Evolutionary conservation across 257 asterid genomes (phyloP).

Genomic region (Solanum bukasovii): DNA sequence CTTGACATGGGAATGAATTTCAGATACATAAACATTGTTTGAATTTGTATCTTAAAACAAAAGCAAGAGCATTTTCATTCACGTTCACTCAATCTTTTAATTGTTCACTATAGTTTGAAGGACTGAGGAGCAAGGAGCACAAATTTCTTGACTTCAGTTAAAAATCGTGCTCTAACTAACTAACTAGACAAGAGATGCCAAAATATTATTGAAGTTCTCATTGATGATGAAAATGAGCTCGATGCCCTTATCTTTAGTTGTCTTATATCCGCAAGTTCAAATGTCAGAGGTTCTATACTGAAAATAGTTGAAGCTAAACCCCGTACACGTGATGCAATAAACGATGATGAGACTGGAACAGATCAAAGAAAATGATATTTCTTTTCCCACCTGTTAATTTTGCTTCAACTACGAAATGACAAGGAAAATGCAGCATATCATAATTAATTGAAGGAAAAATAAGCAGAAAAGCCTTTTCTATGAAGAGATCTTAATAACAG

Average conservation of each 20-base stretch:
- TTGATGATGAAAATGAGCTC: not conserved
- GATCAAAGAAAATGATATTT: not conserved
- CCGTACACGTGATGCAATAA: not conserved
- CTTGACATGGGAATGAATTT: not conserved
- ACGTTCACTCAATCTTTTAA: not conserved
- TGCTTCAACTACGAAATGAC: not conserved
- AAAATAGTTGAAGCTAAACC: not conserved
- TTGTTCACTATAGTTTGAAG: not conserved
- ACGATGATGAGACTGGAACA: not conserved
- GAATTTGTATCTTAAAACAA: not conserved
- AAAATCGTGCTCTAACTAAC: not conserved
- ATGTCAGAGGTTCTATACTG: not conserved
- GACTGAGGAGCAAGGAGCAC: not conserved
- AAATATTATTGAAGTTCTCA: not conserved
- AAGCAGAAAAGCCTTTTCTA: not conserved
- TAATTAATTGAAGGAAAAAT: not conserved
- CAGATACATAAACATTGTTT: not conserved
- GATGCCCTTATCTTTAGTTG: not conserved
- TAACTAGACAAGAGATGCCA: not conserved
- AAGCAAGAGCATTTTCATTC: not conserved
- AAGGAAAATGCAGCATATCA: not conserved
- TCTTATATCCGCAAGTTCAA: not conserved
- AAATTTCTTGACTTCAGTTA: not conserved
- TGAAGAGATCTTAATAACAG: not conserved
- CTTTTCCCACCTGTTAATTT: not conserved